Conservation (phyloP, 805 yeast species). For the Kodamaea laetipori region DNA sequence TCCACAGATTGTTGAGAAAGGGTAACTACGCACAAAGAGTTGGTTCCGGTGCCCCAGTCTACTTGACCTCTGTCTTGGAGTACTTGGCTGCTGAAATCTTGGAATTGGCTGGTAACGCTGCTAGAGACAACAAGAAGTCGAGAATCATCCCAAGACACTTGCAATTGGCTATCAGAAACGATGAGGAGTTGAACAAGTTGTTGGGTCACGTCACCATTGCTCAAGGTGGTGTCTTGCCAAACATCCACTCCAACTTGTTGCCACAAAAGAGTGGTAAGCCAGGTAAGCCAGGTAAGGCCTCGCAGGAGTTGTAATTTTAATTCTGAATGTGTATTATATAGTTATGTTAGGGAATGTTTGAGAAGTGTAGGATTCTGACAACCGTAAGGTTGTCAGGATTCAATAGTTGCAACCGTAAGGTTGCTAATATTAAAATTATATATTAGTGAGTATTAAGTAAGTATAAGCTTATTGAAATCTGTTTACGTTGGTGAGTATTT, state of each 20-base stretch:
- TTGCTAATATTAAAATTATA: too few relatives aligned
- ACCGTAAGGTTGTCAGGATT: too few relatives aligned
- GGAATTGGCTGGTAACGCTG: constrained; percentile 98
- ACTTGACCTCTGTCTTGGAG: constrained; percentile 94
- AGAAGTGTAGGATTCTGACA: not conserved
- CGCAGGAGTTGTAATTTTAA: constrained; percentile 59
- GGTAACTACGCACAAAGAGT: constrained; percentile 98
- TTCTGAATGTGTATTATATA: constrained; percentile 11
- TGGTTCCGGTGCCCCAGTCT: constrained; percentile 99
- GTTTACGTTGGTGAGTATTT: too few relatives aligned
- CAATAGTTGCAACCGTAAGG: too few relatives aligned
- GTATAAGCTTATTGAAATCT: too few relatives aligned
- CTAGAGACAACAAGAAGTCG: constrained; percentile 63
- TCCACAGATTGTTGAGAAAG: constrained; percentile 93
- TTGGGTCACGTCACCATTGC: constrained; percentile 85
- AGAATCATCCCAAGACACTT: constrained; percentile 99
- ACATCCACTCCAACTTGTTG: constrained; percentile 90
- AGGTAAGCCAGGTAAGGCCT: constrained; percentile 54
- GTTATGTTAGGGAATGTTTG: constrained; percentile 1
- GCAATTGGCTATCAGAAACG: constrained; percentile 98
- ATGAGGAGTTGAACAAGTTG: constrained; percentile 96
- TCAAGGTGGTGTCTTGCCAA: constrained; percentile 99
- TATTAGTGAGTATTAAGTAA: too few relatives aligned
- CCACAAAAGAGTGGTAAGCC: constrained; percentile 72
- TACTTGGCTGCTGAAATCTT: constrained; percentile 97